Conservation (phyloP, 192 early-diverging fungal genomes). For the Fimicolochytrium jonesii region DNA sequence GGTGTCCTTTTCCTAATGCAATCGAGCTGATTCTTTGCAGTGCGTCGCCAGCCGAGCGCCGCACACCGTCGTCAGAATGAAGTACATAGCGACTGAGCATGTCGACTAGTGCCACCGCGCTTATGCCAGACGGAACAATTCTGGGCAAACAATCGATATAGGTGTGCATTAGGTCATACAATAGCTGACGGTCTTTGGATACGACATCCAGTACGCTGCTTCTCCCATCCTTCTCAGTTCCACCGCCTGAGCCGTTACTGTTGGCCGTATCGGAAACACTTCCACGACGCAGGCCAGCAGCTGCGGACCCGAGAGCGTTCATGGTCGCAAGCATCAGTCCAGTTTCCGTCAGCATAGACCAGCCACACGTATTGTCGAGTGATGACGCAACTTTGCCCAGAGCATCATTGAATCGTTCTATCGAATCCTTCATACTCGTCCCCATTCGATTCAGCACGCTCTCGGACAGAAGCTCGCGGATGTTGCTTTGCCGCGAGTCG, state of each 20-base stretch:
- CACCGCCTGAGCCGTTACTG: neutral
- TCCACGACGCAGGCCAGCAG: conserved; percentile 3
- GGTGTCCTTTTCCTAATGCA: too few species aligned
- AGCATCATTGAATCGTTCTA: conserved; percentile 66
- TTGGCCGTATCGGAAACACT: conserved; percentile 21
- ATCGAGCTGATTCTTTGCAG: conserved; percentile 61
- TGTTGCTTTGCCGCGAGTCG: neutral
- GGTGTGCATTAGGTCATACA: conserved; percentile 56
- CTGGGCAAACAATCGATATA: conserved; percentile 71
- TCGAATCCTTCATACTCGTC: conserved; percentile 58
- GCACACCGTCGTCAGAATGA: conserved; percentile 82
- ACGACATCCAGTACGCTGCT: conserved; percentile 2
- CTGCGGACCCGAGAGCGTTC: conserved; percentile 8
- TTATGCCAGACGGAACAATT: conserved; percentile 60
- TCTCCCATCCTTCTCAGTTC: neutral
- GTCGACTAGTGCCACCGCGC: conserved; percentile 64
- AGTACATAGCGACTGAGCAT: conserved; percentile 75
- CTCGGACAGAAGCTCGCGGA: conserved; percentile 40
- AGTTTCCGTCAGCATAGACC: conserved; percentile 24
- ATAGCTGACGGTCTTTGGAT: conserved; percentile 18
- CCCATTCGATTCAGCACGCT: conserved; percentile 53
- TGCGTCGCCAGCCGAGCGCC: conserved; percentile 58
- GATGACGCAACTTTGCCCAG: conserved; percentile 56
- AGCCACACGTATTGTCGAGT: conserved; percentile 52
- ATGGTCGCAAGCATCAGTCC: conserved; percentile 10